phyloP scores from a whole-genome alignment of 2,329 filamentous ascomycete species.

The Ascochyta clinopodiicola region DNA sequence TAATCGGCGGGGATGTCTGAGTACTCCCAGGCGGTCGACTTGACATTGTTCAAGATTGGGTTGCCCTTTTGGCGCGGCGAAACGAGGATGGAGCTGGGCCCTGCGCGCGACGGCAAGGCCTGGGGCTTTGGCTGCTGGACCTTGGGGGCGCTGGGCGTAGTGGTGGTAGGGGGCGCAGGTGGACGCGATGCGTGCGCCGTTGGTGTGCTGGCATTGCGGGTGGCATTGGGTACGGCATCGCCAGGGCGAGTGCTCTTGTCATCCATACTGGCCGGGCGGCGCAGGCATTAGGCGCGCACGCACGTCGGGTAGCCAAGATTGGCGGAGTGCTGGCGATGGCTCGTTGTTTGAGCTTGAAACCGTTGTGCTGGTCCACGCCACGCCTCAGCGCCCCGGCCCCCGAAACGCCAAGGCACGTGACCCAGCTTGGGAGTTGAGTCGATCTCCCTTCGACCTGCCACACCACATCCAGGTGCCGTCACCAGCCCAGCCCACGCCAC shows the following conservation, averaged over 20 bases:
- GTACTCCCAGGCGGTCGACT: constrained; percentile 91
- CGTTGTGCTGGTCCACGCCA: not conserved
- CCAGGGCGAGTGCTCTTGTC: constrained; percentile 29
- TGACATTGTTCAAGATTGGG: constrained; percentile 83
- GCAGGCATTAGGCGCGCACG: constrained; percentile 26
- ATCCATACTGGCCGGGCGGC: constrained; percentile 41
- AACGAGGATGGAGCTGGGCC: constrained; percentile 82
- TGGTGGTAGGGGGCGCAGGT: not conserved
- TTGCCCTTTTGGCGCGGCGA: constrained; percentile 95
- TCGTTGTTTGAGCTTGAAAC: constrained; percentile 18
- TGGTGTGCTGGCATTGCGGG: constrained; percentile 25
- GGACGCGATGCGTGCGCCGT: constrained; percentile 22
- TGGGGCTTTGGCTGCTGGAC: constrained; percentile 90
- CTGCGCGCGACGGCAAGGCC: constrained; percentile 70
- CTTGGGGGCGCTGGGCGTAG: constrained; percentile 43
- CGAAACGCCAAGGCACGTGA: not conserved
- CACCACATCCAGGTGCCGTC: constrained; percentile 21
- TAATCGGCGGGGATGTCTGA: constrained; percentile 97
- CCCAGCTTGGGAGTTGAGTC: not conserved
- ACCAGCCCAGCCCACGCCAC: constrained; percentile 14
- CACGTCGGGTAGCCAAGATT: constrained; percentile 4
- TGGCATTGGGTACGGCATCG: constrained; percentile 23
- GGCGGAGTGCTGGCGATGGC: constrained; percentile 2
- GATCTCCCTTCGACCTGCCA: constrained; percentile 3
- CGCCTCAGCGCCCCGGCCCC: not conserved